A percentile compares a stretch with the other conserved stretches of the same genome.
Evolutionary conservation across 257 asterid genomes (phyloP).

Genomic region (Plantago elongata): DNA sequence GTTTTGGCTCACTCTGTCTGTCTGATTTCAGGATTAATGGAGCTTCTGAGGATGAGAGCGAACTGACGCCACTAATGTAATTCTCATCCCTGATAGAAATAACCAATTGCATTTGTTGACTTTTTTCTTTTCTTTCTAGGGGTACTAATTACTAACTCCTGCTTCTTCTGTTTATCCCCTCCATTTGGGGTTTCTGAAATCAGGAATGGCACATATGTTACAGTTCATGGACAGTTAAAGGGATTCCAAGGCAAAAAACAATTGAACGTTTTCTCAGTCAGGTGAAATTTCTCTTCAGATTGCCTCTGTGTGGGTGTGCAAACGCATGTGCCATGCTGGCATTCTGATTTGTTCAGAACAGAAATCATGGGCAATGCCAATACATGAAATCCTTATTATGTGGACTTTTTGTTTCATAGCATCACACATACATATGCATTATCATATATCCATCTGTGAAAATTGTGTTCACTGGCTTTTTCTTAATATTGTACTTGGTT

Average conservation of each 20-base stretch:
- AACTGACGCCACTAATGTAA: conserved; percentile 68
- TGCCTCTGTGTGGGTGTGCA: neutral
- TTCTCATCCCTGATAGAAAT: conserved; percentile 17
- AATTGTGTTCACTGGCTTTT: too few relatives aligned
- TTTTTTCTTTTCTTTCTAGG: neutral
- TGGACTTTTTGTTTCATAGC: neutral
- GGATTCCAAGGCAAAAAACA: conserved; percentile 80
- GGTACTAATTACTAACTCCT: conserved; percentile 14
- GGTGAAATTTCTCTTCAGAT: conserved; percentile 35
- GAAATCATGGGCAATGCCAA: neutral
- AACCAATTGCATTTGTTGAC: conserved; percentile 1
- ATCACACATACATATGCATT: neutral
- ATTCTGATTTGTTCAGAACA: neutral
- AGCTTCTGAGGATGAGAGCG: conserved; percentile 51
- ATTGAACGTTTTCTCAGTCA: conserved; percentile 66
- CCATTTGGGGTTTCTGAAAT: conserved; percentile 14
- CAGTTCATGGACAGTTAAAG: conserved; percentile 85
- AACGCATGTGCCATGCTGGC: conserved; percentile 3
- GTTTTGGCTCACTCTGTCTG: neutral
- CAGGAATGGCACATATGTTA: conserved; percentile 83
- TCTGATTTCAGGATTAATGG: conserved; percentile 61
- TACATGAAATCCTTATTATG: neutral
- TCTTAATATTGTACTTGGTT: too few relatives aligned
- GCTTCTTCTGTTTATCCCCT: too few relatives aligned
- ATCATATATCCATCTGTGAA: neutral